Base-by-base conservation (phyloP, 495 filamentous ascomycete species). In the Clohesyomyces aquaticus region DNA sequence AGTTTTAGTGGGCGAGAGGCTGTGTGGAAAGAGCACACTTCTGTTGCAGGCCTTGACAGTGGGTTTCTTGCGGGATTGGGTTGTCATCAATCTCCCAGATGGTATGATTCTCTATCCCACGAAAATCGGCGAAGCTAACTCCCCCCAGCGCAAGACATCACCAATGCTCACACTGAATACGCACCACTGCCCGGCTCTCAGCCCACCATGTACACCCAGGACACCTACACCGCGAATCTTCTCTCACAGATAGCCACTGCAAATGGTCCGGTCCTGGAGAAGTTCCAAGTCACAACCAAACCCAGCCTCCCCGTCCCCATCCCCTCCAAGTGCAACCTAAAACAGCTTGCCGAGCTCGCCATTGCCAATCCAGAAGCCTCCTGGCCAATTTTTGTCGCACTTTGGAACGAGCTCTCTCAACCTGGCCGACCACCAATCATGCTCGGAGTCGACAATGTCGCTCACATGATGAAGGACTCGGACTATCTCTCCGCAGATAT, bases 81-180 rank as follows among this genome's bases (percentile, higher is more conserved):
- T 96, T 29, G 93, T 98, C 11, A 80, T 98, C 54, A 87, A 89
- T 65, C 82, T 97, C 53, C 93, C 94, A n/a, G 92, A 98, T 73
- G 89, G 93, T 95, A 80, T 68, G 77, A 45, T 45, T 46, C 70
- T 16, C 50, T 8, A 21, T 27, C 29, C 26, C n/a, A n/a, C n/a
- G n/a, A n/a, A n/a, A n/a, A n/a, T n/a, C n/a, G n/a, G n/a, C n/a
- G n/a, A n/a, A n/a, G n/a, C 26, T 54, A 46, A 71, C 58, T 61
- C 59, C 50, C 1, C 35, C 27, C 22, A 97, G 93, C 84, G 53
- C 88, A 91, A 71, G 93, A 96, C 51, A 78, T 97, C 57, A 87
- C 86, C 51, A 88, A 84, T 58, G 91, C 82, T 38, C 81, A 87
- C 65, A 94, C 91, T 42, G 85, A 88, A 65, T 98, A 96, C 74